phyloP scores from a whole-genome alignment of 768 basidiomycete genomes.

The Chiua virens region DNA sequence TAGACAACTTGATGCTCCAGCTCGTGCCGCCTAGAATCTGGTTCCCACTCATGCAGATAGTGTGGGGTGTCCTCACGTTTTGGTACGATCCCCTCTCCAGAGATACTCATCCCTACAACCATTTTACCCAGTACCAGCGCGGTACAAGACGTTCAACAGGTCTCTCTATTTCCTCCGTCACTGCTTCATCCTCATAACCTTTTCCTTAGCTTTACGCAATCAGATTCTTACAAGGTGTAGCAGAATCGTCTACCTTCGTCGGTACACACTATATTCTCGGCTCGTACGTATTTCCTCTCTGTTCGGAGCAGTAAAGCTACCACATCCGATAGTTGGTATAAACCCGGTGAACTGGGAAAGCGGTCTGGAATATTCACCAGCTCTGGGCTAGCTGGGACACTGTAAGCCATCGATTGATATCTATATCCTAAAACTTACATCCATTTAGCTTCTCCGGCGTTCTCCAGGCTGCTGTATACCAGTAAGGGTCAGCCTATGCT shows the following conservation, averaged over 20 bases:
- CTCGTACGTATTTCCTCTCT: constrained; percentile 45
- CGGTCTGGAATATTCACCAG: constrained; percentile 72
- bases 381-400: constrained; percentile 58
- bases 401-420: constrained; percentile 38
- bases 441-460: constrained; percentile 58
- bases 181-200: background rate
- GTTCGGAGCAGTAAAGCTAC: background rate
- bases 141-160: constrained; percentile 57
- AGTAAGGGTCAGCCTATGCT: constrained; percentile 32
- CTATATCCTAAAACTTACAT: background rate
- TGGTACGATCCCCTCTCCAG: constrained; percentile 37
- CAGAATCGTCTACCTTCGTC: constrained; percentile 75
- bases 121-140: constrained; percentile 48
- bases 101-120: background rate
- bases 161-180: constrained; percentile 14
- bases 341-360: constrained; percentile 65
- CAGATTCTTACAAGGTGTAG: constrained; percentile 70
- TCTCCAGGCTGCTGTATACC: constrained; percentile 63
- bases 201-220: constrained; percentile 58
- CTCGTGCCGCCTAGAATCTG: constrained; percentile 61
- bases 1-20: constrained; percentile 69
- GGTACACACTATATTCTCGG: constrained; percentile 74
- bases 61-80: constrained; percentile 67
- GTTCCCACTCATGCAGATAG: constrained; percentile 63
- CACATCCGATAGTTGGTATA: constrained; percentile 57